Percentiles rank a stretch among this genome's conserved stretches.
Conservation (phyloP, 1,139 yeast genomes). For the Kodamaea sp. region DNA sequence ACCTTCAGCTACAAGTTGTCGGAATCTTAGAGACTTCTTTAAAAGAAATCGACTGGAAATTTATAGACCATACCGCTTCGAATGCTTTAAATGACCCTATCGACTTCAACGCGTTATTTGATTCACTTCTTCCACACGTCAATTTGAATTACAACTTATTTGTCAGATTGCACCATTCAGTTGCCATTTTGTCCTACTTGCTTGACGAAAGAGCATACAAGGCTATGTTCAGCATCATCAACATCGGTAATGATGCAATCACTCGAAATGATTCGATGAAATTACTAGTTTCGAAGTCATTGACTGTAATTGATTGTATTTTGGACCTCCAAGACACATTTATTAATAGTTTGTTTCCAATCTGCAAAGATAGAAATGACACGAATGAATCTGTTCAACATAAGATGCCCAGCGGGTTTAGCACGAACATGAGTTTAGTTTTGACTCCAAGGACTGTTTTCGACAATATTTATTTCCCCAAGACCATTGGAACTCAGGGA, state of each 20-base stretch:
- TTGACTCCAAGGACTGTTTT: slow-evolving; percentile 34
- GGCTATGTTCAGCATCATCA: slow-evolving; percentile 53
- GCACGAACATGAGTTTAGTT: slow-evolving; percentile 28
- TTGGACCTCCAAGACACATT: slow-evolving; percentile 52
- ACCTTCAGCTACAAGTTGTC: slow-evolving; percentile 54
- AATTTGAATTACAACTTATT: slow-evolving; percentile 32
- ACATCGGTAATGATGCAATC: slow-evolving; percentile 52
- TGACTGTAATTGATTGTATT: slow-evolving; percentile 47
- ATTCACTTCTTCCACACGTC: slow-evolving; percentile 18
- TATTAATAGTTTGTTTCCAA: slow-evolving; percentile 24
- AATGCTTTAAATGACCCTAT: slow-evolving; percentile 16
- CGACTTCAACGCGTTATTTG: slow-evolving; percentile 47
- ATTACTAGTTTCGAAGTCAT: slow-evolving; percentile 22
- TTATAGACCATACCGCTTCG: slow-evolving; percentile 44
- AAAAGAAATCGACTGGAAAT: slow-evolving; percentile 59
- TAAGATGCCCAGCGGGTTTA: slow-evolving; percentile 18
- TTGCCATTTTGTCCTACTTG: slow-evolving; percentile 57
- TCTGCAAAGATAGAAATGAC: slow-evolving; percentile 23
- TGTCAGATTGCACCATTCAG: slow-evolving; percentile 62
- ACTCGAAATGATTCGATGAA: slow-evolving; percentile 29
- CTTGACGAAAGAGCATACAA: slow-evolving; percentile 56
- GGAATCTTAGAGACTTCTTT: slow-evolving; percentile 52
- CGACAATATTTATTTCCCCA: slow-evolving; percentile 52
- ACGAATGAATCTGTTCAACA: slow-evolving; percentile 4
- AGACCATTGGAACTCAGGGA: slow-evolving; percentile 58